phyloP scores from a whole-genome alignment of 495 filamentous ascomycete genomes.

The Cairneyella variabilis region DNA sequence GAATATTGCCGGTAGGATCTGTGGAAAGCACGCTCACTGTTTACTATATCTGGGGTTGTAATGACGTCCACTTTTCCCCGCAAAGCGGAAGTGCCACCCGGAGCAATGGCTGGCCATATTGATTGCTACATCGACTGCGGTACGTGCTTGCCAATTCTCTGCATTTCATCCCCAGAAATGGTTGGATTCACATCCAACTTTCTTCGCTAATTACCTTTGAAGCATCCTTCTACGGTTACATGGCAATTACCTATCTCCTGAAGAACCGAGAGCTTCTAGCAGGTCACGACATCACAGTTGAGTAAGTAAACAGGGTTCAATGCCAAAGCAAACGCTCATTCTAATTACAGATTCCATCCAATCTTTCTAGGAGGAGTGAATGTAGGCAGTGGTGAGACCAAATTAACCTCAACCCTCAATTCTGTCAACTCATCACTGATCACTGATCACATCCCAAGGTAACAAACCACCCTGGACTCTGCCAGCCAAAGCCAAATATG shows the following conservation, averaged over 20 bases:
- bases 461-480: conserved; percentile 73
- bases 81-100: too few relatives aligned
- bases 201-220: neutral
- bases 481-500: conserved; percentile 60
- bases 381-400: conserved; percentile 57
- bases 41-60: too few relatives aligned
- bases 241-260: conserved; percentile 54
- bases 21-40: too few relatives aligned
- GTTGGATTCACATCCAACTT: neutral
- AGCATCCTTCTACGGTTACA: conserved; percentile 71
- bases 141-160: conserved; percentile 25
- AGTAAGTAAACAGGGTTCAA: conserved; percentile 37
- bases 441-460: conserved; percentile 40
- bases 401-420: too few relatives aligned
- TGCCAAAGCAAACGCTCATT: too few relatives aligned
- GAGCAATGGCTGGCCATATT: conserved; percentile 60
- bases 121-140: conserved; percentile 59
- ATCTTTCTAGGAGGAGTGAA: conserved; percentile 75
- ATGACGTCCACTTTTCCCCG: too few relatives aligned
- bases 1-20: too few relatives aligned
- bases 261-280: conserved; percentile 48
- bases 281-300: conserved; percentile 55
- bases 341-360: conserved; percentile 55
- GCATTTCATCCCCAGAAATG: neutral
- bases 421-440: too few relatives aligned